phyloP scores from a whole-genome alignment of 129 eudicot genomes.

The Deinandra increscens region DNA sequence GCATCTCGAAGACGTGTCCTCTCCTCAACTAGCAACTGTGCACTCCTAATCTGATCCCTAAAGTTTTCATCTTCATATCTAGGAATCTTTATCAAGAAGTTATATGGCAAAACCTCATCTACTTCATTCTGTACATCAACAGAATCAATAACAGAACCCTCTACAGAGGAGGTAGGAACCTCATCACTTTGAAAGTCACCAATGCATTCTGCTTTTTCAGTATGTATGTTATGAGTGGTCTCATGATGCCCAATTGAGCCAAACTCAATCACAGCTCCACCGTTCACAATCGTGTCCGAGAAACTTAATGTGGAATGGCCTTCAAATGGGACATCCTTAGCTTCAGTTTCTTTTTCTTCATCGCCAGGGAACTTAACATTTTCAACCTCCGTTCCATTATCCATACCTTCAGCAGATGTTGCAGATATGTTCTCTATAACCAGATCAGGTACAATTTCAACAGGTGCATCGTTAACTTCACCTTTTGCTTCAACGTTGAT shows the following conservation, averaged over 20 bases:
- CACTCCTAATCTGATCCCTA: conserved; percentile 52
- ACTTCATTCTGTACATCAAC: conserved; percentile 35
- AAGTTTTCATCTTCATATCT: conserved; percentile 70
- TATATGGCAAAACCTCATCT: conserved; percentile 44
- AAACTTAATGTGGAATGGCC: conserved; percentile 23
- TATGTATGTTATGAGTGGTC: conserved; percentile 18
- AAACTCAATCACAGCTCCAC: conserved; percentile 35
- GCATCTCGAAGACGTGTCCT: conserved; percentile 67
- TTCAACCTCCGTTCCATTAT: conserved; percentile 27
- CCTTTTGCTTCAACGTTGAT: conserved; percentile 27
- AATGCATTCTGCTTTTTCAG: conserved; percentile 28
- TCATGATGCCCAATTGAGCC: conserved; percentile 43
- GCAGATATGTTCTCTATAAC: conserved; percentile 17
- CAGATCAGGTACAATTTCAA: conserved; percentile 21
- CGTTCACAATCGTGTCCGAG: conserved; percentile 22
- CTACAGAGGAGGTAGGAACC: conserved; percentile 32
- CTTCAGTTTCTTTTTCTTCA: conserved; percentile 31
- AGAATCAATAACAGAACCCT: conserved; percentile 40
- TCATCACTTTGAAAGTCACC: conserved; percentile 32
- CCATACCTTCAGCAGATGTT: conserved; percentile 7
- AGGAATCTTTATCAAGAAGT: conserved; percentile 64
- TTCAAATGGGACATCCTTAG: conserved; percentile 30
- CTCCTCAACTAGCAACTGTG: conserved; percentile 59
- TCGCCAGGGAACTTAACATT: conserved; percentile 27
- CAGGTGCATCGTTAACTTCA: conserved; percentile 26